Evolutionary conservation across 768 basidiomycete species (phyloP), one percentile per base, ranked within the genome.

Genomic region (Amylocystis lapponica): DNA sequence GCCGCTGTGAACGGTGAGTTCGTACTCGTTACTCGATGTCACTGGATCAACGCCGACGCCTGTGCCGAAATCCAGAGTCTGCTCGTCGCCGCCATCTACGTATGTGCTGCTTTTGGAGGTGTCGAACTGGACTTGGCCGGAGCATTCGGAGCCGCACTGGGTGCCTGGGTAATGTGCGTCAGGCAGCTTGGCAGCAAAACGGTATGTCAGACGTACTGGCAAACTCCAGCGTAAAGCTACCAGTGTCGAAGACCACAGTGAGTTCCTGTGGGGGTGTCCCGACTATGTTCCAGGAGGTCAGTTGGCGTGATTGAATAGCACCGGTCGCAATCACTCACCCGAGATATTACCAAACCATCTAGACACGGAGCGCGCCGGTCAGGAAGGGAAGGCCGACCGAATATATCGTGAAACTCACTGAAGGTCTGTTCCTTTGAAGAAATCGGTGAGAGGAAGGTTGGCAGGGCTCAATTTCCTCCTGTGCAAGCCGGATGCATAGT

Each of bases 241-340:
- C 76, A 10, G 77, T 79, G 51, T 79, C 78, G 59, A 79, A 79
- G 8, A 79, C 73, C 36, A 78, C 76, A 46, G 29, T 58, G 43
- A 64, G 52, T 2, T 41, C 48, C 51, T 79, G 77, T 2, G 75
- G 74, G 8, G 76, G 76, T 2, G 76, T 78, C 21, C 76, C 75
- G 32, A 77, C 72, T 69, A 53, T 7, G 13, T 7, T 25, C 26
- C 16, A 31, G 41, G n/a, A n/a, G 23, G 9, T 30, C n/a, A n/a
- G n/a, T 39, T 30, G n/a, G 38, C 27, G 36, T 33, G 36, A 36
- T 39, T 30, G 1, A 19, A 45, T 10, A 9, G 9, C 17, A 17
- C 34, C 9, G 10, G 34, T 10, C 19, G 14, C 14, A 10, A 20
- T 8, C 16, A 41, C 50, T 31, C 42, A 73, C 71, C 66, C 45